Evolutionary conservation across 2,329 filamentous ascomycete genomes (phyloP), one percentile per base, ranked within the genome.

Genomic region (Westerdykella aurantiaca): DNA sequence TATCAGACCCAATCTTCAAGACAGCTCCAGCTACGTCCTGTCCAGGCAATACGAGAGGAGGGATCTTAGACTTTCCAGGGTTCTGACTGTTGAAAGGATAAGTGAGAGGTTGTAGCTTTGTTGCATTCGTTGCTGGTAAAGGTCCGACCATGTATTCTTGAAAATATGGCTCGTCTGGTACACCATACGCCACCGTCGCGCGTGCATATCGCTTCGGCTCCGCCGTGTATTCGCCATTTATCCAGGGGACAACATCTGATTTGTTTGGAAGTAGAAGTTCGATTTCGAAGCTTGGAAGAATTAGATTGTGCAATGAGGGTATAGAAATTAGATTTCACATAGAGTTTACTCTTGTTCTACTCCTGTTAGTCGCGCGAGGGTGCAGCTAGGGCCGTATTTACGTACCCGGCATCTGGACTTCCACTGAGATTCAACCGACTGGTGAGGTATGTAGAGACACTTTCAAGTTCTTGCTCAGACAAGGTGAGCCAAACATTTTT

Each of bases 91-190:
- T 50, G 39, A 58, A 58, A 4, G 49, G 52, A 29, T 48, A 59
- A 5, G 50, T 47, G 31, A 59, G 49, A 12, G 53, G 53, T 29
- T 46, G 14, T 16, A 57, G 42, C 0, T 65, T 67, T 0, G 69
- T 71, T 1, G 59, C 57, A 33, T 71, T 63, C 18, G 62, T 58
- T 34, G 75, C 57, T 3, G 74, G 74, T 18, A 79, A 53, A 13
- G 76, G 76, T 0, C 76, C 75, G 13, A 78, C 70, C 37, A 73
- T 56, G 47, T 76, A 72, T 44, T 78, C 68, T 37, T 66, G 59
- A 38, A 63, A 58, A 45, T 66, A 64, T 0, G 72, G 59, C 7
- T 67, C 49, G 38, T 45, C 42, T 31, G 22, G n/a, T 11, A 50
- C 43, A 12, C 49, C 49, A 22, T 38, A 51, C 12, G 45, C 39